Evolutionary conservation across 1,284 basidiomycete species (phyloP).

Genomic region (Phellopilus nigrolimitatus): DNA sequence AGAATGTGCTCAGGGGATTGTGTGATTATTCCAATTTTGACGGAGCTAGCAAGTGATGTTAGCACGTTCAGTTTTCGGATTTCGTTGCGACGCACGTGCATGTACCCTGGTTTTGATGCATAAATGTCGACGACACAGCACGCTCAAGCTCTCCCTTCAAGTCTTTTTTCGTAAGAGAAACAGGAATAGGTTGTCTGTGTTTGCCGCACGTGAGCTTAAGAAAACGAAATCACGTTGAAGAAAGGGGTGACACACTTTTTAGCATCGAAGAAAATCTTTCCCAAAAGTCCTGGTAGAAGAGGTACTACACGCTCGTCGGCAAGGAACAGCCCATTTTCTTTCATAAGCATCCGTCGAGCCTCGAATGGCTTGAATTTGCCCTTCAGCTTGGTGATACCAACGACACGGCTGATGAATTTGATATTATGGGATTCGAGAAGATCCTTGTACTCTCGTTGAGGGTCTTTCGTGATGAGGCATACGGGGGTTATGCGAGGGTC

Average conservation of each 20-base stretch:
- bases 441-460: conserved; percentile 95
- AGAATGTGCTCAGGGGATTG: conserved; percentile 73
- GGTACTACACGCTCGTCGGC: conserved; percentile 89
- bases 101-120: conserved; percentile 90
- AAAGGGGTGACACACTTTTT: conserved; percentile 69
- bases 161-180: conserved; percentile 80
- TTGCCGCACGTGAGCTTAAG: neutral
- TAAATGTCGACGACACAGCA: conserved; percentile 89
- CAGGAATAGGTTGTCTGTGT: conserved; percentile 88
- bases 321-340: conserved; percentile 89
- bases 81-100: conserved; percentile 61
- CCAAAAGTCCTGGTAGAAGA: conserved; percentile 83
- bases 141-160: conserved; percentile 87
- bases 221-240: neutral
- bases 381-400: conserved; percentile 85
- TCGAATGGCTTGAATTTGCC: conserved; percentile 94
- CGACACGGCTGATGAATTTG: conserved; percentile 89
- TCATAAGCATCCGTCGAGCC: conserved; percentile 78
- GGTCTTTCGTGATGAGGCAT: conserved; percentile 93
- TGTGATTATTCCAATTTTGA: conserved; percentile 79
- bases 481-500: conserved; percentile 76
- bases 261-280: conserved; percentile 87
- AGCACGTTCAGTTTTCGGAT: neutral
- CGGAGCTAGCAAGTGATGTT: conserved; percentile 48
- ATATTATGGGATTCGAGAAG: conserved; percentile 74